These are phyloP conservation scores for Metarhizium humberi DNA, from an alignment of 2,329 filamentous ascomycete species.

Conservation along the genomic window DNA sequence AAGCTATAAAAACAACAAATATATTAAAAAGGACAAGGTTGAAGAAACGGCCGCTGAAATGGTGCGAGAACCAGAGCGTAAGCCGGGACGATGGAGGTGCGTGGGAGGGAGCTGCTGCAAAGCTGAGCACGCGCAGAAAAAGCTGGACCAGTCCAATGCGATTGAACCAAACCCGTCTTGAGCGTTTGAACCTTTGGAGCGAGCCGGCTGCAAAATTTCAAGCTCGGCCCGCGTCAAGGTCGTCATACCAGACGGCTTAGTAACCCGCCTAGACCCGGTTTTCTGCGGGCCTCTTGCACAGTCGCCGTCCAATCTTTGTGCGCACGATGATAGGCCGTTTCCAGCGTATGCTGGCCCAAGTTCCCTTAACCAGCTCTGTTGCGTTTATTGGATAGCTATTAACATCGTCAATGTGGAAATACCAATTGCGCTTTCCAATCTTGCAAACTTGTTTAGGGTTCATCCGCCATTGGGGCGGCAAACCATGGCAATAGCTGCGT, in stretches of 20 bases:
- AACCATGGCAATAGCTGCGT: too few species aligned
- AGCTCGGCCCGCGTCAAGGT: slow-evolving; percentile 5
- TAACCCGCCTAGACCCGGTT: slow-evolving; percentile 3
- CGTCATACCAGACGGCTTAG: slow-evolving; percentile 7
- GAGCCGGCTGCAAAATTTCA: slow-evolving; percentile 2
- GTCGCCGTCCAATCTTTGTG: neutral
- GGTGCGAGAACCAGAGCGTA: slow-evolving; percentile 10
- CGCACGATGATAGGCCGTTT: too few species aligned
- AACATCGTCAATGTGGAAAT: too few species aligned
- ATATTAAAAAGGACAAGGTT: slow-evolving; percentile 13
- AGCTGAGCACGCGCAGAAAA: slow-evolving; percentile 16
- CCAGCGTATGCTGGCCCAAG: too few species aligned
- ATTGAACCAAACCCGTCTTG: too few species aligned
- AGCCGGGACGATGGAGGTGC: slow-evolving; percentile 12
- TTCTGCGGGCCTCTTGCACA: neutral
- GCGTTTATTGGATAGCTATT: too few species aligned
- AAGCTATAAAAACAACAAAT: slow-evolving; percentile 12
- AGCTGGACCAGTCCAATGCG: slow-evolving; percentile 1
- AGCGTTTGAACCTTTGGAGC: neutral
- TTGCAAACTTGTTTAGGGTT: too few species aligned
- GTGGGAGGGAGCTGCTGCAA: slow-evolving; percentile 11
- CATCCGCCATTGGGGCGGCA: too few species aligned
- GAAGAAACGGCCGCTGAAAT: slow-evolving; percentile 15
- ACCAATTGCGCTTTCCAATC: too few species aligned
- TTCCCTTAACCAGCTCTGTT: too few species aligned